A percentile compares a stretch with the other conserved stretches of the same genome.
Evolutionary conservation across 805 yeast species (phyloP).

Genomic region (Saturnispora sekii): DNA sequence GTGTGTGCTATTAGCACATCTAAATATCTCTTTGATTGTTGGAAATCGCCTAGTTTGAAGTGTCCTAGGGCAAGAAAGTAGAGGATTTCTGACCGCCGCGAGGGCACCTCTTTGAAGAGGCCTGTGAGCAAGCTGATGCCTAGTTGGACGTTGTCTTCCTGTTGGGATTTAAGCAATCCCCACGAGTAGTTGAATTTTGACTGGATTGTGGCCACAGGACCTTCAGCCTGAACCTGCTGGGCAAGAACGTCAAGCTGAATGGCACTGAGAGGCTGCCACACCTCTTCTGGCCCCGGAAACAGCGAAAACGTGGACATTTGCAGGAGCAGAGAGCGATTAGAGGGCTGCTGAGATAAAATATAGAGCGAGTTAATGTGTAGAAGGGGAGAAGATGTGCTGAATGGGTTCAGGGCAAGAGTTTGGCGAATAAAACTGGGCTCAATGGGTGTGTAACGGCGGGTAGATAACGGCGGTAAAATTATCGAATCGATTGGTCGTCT

Average conservation of each 20-base stretch:
- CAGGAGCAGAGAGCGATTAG: not conserved
- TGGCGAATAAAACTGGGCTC: too few relatives aligned
- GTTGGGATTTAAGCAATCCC: slow-evolving; percentile 76
- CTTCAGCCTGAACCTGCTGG: slow-evolving; percentile 70
- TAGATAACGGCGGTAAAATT: too few relatives aligned
- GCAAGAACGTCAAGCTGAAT: slow-evolving; percentile 70
- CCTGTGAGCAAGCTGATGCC: slow-evolving; percentile 72
- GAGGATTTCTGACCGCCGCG: slow-evolving; percentile 79
- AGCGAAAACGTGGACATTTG: slow-evolving; percentile 7
- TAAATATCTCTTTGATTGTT: slow-evolving; percentile 76
- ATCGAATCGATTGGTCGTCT: too few relatives aligned
- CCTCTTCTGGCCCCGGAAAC: slow-evolving; percentile 23
- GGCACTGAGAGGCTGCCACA: slow-evolving; percentile 46
- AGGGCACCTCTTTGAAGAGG: slow-evolving; percentile 65
- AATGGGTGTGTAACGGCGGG: too few relatives aligned
- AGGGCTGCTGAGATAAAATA: too few relatives aligned
- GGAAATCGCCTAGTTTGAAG: slow-evolving; percentile 77
- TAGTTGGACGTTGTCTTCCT: slow-evolving; percentile 54
- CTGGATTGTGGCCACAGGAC: slow-evolving; percentile 71
- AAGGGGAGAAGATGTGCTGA: too few relatives aligned
- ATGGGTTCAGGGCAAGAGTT: too few relatives aligned
- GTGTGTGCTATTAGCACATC: slow-evolving; percentile 80
- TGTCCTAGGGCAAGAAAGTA: slow-evolving; percentile 85
- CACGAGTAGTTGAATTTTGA: slow-evolving; percentile 91
- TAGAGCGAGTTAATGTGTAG: too few relatives aligned